Evolutionary conservation across 208 protist species (phyloP), one percentile per base, ranked within the genome.

Genomic region (Trypanosoma scelopori): DNA sequence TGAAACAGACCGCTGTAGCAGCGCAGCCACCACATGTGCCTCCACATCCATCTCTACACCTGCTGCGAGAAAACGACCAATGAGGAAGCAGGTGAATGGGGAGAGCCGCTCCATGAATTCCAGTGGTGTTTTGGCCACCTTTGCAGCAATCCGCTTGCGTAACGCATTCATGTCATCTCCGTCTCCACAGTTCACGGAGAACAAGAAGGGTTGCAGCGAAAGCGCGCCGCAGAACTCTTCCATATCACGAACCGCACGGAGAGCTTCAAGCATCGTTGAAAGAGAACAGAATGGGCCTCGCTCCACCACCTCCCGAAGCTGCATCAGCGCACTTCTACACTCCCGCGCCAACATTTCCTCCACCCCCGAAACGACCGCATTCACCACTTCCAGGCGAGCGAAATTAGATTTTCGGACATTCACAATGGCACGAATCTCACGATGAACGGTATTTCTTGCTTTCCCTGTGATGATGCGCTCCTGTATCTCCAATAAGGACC

Each of bases 381-480:
- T 28, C 50, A 55, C 20, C 15, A 27, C 4, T 5, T 5, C 22
- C 16, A 55, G 15, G 28, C 50, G 50, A 37, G 16, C 2, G 28
- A 32, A 55, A 35, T 27, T 37, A 32, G 50, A 35, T 15, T 28
- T 55, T 2, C 50, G 16, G 5, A 55, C 50, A 55, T 55, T 55
- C 28, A 35, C 50, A 35, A 55, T 37, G 16, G 50, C 20, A 32
- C 50, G 50, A 35, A 55, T 25, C 25, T 55, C 50, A 55, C 50
- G 50, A 27, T 37, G 28, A 6, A 55, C 50, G 15, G 25, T 37
- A 2, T 27, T 6, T 15, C 25, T 27, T 35, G 28, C 25, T 5
- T 55, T 15, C 15, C 25, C 20, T 3, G 25, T n/a, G 25, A 55
- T 37, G 25, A 55, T 32, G 3, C 25, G 16, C 15, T 55, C 25